These are phyloP conservation scores for Carex cristatella DNA, from an alignment of 176 grass and related monocot species.

Conservation along the genomic window DNA sequence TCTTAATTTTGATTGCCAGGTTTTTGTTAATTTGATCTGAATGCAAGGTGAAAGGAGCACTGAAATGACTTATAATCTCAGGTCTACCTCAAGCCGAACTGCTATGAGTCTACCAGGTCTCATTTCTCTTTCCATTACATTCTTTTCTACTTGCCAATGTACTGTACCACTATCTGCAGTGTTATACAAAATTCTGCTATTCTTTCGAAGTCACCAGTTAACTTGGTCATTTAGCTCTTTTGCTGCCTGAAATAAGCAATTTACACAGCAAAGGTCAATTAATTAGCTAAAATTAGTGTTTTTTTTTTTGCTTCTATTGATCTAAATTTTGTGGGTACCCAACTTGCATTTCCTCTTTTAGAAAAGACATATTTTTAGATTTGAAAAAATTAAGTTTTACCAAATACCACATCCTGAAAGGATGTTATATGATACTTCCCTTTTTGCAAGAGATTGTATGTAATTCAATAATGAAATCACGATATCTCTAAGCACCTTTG, in stretches of 20 bases:
- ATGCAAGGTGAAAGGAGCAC: constrained; percentile 22
- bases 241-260: not conserved
- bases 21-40: not conserved
- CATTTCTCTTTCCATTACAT: not conserved
- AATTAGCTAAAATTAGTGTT: not conserved
- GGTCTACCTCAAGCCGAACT: constrained; percentile 7
- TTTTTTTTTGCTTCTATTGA: not conserved
- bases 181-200: not conserved
- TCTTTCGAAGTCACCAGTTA: not conserved
- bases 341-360: not conserved
- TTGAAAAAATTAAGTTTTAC: not conserved
- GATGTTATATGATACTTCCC: not conserved
- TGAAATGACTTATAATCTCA: constrained; percentile 15
- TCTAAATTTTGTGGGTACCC: not conserved
- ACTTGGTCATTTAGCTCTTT: not conserved
- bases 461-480: not conserved
- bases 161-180: not conserved
- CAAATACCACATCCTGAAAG: not conserved
- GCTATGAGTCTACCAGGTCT: constrained; percentile 5
- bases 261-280: not conserved
- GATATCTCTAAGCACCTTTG: not conserved
- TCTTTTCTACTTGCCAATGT: not conserved
- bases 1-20: not conserved
- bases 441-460: not conserved
- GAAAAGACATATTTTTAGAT: constrained; percentile 7